Conservation (phyloP, 495 filamentous ascomycete genomes). For the Astrothelium macrocarpum region DNA sequence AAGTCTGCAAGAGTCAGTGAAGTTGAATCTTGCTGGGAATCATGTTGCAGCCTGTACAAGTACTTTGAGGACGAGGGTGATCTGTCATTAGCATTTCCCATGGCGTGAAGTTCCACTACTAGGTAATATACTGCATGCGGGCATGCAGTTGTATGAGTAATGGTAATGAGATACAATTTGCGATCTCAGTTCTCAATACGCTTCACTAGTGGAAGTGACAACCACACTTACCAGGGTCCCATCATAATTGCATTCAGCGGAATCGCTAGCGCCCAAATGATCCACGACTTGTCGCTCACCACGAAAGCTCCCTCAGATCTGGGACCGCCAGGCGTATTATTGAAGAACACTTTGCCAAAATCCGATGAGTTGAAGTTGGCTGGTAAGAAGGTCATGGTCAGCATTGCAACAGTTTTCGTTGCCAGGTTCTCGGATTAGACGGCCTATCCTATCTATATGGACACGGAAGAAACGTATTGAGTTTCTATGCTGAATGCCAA, state of each 20-base stretch:
- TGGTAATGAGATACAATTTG: conserved; percentile 1
- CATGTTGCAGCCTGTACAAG: conserved; percentile 1
- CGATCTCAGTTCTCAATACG: neutral
- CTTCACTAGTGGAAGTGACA: neutral
- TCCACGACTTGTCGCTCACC: neutral
- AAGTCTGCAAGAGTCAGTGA: neutral
- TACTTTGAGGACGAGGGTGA: neutral
- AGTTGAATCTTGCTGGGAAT: neutral
- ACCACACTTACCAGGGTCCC: neutral
- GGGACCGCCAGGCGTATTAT: neutral
- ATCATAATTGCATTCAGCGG: neutral
- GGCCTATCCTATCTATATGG: neutral
- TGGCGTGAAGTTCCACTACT: neutral
- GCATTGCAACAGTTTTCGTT: neutral
- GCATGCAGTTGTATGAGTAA: conserved; percentile 6
- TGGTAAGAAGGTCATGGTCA: neutral
- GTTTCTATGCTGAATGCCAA: neutral
- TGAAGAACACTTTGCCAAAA: neutral
- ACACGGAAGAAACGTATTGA: neutral
- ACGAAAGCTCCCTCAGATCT: neutral
- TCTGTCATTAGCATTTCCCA: conserved; percentile 5
- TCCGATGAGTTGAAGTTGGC: neutral
- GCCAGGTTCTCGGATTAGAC: neutral
- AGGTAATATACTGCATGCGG: conserved; percentile 2
- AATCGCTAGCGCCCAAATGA: neutral